phyloP scores from a whole-genome alignment of 2,329 filamentous ascomycete genomes.

The Ceratocystis huliohia region DNA sequence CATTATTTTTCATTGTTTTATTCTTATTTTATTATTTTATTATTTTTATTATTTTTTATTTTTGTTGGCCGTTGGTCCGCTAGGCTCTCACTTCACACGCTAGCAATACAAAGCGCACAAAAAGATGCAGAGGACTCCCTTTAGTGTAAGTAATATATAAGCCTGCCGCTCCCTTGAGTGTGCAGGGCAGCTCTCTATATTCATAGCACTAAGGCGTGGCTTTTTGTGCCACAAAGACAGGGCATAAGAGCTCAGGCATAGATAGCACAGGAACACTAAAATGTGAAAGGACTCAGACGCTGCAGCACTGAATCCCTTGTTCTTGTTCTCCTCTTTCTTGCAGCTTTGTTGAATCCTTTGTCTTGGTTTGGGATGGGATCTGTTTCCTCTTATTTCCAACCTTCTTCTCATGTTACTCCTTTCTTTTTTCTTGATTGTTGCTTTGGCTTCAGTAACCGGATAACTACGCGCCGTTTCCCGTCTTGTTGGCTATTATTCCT shows the following conservation, averaged over 20 bases:
- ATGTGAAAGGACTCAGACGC: neutral
- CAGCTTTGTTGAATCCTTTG: constrained; percentile 18
- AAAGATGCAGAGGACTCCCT: too few species aligned
- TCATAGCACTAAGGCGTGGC: too few species aligned
- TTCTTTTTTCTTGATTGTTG: constrained; percentile 1
- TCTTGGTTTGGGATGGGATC: neutral
- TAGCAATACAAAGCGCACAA: too few species aligned
- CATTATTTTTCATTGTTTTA: too few species aligned
- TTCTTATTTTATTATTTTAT: too few species aligned
- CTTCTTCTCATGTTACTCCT: constrained; percentile 1
- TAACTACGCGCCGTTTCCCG: constrained; percentile 12
- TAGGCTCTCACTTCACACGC: too few species aligned
- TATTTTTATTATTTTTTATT: too few species aligned
- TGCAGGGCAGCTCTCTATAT: too few species aligned
- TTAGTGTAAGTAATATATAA: too few species aligned
- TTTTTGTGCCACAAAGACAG: too few species aligned
- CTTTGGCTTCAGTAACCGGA: neutral
- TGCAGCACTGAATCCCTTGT: constrained; percentile 14
- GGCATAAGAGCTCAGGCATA: neutral
- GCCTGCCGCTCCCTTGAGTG: too few species aligned
- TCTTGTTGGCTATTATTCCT: neutral
- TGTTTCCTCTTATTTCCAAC: constrained; percentile 10
- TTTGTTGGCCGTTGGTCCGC: too few species aligned
- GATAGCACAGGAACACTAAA: neutral
- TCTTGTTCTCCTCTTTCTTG: constrained; percentile 18